Evolutionary conservation across 2,329 filamentous ascomycete genomes (phyloP), one percentile per base, ranked within the genome.

Genomic region (Xylaria sp.): DNA sequence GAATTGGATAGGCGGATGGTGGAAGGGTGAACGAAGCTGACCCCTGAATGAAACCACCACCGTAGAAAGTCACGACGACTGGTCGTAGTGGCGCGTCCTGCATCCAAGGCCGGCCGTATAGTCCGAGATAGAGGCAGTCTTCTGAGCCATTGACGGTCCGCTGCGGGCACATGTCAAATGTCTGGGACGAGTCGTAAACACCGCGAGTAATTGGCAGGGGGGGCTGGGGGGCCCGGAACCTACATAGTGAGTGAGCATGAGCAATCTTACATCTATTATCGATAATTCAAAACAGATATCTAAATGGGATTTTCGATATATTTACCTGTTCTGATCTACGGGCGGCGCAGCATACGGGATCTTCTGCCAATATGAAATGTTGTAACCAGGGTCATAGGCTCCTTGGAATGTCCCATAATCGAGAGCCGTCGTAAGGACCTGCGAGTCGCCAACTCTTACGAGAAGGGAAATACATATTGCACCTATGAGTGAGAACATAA

Each of bases 271-370:
- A 9, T 9, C 23, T 11, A 6, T 28, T 5, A 26, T 28, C 15
- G 7, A 33, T 61, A 15, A 36, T 42, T 26, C n/a, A 23, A 58
- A 36, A n/a, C 23, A 44, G 6, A 4, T 10, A 23, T 31, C 11
- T 20, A 28, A 20, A 6, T 28, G n/a, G 33, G 7, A n/a, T 13
- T 61, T 42, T 48, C 17, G 28, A 6, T 6, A 38, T 23, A 26
- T 57, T 31, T 65, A 72, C 74, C 74, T 74, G 73, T 89, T 89
- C 56, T 82, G 74, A 1, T 87, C 87, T 13, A 82, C 79, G 15
- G 88, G 88, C 1, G 88, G 86, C 13, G 87, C 85, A 5, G 85
- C 88, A 72, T 86, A 90, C 17, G 88, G 88, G 58, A 90, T 88
- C 72, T 86, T 88, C 69, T 84, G 85, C 78, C 83, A 90, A 77